These are phyloP conservation scores for Trichoderma sp. DNA, from an alignment of 2,329 filamentous ascomycete genomes.

Conservation along the genomic window DNA sequence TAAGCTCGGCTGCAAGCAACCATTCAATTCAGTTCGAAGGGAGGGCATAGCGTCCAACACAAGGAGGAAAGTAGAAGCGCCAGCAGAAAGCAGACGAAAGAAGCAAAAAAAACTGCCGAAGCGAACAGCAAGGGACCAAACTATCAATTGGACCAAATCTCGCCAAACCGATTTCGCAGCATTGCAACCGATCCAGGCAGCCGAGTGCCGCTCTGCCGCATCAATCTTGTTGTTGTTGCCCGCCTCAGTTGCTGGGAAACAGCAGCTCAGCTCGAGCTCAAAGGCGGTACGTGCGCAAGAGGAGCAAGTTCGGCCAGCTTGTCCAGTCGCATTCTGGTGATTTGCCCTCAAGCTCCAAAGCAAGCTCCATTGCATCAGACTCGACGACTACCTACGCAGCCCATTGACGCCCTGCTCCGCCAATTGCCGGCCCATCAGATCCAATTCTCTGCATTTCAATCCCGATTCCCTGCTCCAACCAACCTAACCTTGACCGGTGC, in stretches of 20 bases:
- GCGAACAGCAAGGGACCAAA: neutral
- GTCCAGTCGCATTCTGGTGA: neutral
- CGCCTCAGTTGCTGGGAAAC: conserved; percentile 4
- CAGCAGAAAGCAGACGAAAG: neutral
- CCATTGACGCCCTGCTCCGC: neutral
- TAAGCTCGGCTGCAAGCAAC: neutral
- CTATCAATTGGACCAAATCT: neutral
- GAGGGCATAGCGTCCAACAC: neutral
- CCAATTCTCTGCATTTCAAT: neutral
- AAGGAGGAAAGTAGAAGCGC: neutral
- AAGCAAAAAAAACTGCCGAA: neutral
- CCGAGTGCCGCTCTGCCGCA: neutral
- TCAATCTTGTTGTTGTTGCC: neutral
- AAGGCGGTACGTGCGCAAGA: conserved; percentile 1
- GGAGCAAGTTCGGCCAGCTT: neutral
- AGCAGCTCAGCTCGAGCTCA: neutral
- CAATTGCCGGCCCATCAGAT: neutral
- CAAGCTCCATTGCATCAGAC: neutral
- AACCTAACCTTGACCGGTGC: neutral
- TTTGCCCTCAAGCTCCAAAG: neutral
- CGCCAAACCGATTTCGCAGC: neutral
- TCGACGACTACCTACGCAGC: neutral
- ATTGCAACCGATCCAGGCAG: conserved; percentile 1
- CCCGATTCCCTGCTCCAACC: neutral
- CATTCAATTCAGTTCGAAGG: neutral